These are phyloP conservation scores for Colletotrichum euphorbiae DNA, from an alignment of 2,329 filamentous ascomycete genomes.

Conservation along the genomic window DNA sequence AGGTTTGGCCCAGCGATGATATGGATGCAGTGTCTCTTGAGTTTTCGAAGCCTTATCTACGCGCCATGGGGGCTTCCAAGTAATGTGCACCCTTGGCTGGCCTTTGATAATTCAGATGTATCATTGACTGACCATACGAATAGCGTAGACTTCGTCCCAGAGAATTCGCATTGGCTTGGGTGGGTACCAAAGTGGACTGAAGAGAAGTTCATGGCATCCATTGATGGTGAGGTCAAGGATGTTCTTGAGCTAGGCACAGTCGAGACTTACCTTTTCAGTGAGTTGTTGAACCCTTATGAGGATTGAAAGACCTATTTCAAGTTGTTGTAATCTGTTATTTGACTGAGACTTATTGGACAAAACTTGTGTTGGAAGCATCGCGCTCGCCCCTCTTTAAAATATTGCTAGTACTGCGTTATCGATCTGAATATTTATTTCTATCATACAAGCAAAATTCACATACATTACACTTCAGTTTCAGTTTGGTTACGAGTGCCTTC, in stretches of 20 bases:
- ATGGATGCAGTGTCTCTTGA: slow-evolving; percentile 47
- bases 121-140: neutral
- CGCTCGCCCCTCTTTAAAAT: too few relatives aligned
- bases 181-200: slow-evolving; percentile 47
- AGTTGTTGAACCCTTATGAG: neutral
- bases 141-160: slow-evolving; percentile 39
- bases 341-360: too few relatives aligned
- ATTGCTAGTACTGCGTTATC: too few relatives aligned
- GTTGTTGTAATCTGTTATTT: too few relatives aligned
- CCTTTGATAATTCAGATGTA: too few relatives aligned
- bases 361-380: too few relatives aligned
- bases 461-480: too few relatives aligned
- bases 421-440: too few relatives aligned
- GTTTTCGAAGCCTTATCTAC: slow-evolving; percentile 46
- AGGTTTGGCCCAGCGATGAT: slow-evolving; percentile 48
- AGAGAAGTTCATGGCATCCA: slow-evolving; percentile 42
- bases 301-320: neutral
- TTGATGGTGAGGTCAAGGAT: slow-evolving; percentile 45
- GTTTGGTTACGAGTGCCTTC: too few relatives aligned
- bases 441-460: too few relatives aligned
- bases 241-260: slow-evolving; percentile 42
- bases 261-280: neutral
- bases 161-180: slow-evolving; percentile 42
- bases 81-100: slow-evolving; percentile 30
- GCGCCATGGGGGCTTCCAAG: slow-evolving; percentile 45